Evolutionary conservation across 2,329 filamentous ascomycete genomes (phyloP), one percentile per base, ranked within the genome.

Genomic region (Pseudovirgaria hyperparasitica): DNA sequence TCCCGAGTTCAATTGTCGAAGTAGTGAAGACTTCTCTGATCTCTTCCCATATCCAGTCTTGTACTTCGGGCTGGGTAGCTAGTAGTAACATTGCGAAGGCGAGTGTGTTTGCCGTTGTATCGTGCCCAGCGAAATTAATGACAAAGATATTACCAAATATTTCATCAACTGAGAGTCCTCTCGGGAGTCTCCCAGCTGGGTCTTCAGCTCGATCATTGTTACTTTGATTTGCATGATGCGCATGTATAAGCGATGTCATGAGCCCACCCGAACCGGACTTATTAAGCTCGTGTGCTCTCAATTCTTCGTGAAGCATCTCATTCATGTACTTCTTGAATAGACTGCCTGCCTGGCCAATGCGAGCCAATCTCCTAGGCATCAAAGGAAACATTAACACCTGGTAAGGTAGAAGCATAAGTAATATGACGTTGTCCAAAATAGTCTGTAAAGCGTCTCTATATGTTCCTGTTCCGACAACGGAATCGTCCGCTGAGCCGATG

Each of bases 31-130:
- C 19, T n/a, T 34, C 15, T 5, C 15, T 19, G 5, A 63, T 39
- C 27, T 63, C 62, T 26, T 62, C 51, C 0, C 47, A 39, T 0
- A 63, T 24, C 60, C 60, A 66, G 4, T 57, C 49, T 31, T 67
- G 64, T 3, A 61, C 50, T 4, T 55, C 42, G 0, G 56, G 60
- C 21, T 62, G 34, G 0, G 53, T 48, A 2, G 64, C 62, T 2
- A 70, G 46, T 6, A 63, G 55, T 5, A 56, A 39, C 1, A 63
- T 39, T 1, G 52, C 43, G 27, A 55, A 65, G 1, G 53, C 50
- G 5, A 67, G 38, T 0, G 56, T 57, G 16, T 62, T 55, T 1
- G 63, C 59, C 0, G 62, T 63, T 0, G 36, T 38, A 15, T 41
- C 32, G 25, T 36, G 36, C 6, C 43, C 36, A 6, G 36, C 36